Percentiles rank a stretch among this genome's conserved stretches.
Evolutionary conservation across 306 rosid genomes (phyloP).

Genomic region (Pterocarpus macrocarpus): DNA sequence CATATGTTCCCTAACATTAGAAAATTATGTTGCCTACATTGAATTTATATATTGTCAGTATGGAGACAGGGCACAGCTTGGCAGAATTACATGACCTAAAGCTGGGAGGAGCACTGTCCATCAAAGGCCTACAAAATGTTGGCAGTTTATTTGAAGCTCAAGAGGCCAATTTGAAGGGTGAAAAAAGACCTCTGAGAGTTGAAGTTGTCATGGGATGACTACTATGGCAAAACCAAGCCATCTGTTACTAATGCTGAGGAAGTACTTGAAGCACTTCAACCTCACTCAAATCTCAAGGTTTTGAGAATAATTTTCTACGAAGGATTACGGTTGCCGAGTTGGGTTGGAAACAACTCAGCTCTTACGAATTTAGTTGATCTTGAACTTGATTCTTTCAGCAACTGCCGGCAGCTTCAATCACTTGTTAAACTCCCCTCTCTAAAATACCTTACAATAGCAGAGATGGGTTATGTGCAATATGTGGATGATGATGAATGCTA

Average conservation of each 20-base stretch:
- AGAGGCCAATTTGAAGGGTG: conserved; percentile 12
- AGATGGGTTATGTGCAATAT: conserved; percentile 3
- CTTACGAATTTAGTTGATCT: conserved; percentile 19
- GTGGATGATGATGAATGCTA: conserved; percentile 3
- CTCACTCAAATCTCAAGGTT: conserved; percentile 29
- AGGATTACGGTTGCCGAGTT: conserved; percentile 4
- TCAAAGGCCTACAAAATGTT: neutral
- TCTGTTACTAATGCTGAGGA: neutral
- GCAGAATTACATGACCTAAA: neutral
- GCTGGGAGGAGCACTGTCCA: neutral
- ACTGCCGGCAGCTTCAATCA: neutral
- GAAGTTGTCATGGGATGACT: neutral
- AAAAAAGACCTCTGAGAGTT: neutral
- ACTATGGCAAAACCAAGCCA: neutral
- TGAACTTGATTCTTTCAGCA: neutral
- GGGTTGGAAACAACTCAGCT: neutral
- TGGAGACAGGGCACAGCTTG: neutral
- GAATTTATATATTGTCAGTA: neutral
- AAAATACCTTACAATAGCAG: neutral
- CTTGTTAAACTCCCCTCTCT: conserved; percentile 26
- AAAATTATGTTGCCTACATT: conserved; percentile 7
- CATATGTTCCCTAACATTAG: conserved; percentile 15
- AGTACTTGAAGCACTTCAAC: conserved; percentile 13
- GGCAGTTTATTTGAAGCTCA: neutral
- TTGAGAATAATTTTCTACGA: conserved; percentile 1